A percentile compares a stretch with the other conserved stretches of the same genome.
phyloP scores from a whole-genome alignment of 1,139 yeast species.

The Chernovozyma aurita region DNA sequence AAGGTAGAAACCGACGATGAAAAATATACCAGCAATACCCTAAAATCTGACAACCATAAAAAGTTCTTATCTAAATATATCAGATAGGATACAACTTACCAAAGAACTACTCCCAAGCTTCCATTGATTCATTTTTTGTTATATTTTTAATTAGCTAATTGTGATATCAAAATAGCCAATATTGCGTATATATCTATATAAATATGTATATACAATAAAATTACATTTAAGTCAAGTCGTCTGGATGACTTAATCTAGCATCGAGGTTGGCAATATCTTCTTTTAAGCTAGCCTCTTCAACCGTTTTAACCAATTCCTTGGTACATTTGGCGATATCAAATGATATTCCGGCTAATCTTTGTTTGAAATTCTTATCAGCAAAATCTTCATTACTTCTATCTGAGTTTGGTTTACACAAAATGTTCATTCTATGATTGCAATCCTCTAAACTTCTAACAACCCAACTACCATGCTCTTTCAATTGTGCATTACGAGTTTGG shows the following conservation, averaged over 20 bases:
- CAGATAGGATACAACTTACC: conserved; percentile 23
- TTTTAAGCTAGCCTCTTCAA: conserved; percentile 87
- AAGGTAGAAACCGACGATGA: conserved; percentile 13
- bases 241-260: conserved; percentile 39
- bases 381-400: conserved; percentile 55
- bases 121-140: neutral
- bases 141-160: neutral
- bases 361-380: conserved; percentile 88
- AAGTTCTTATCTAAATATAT: conserved; percentile 67
- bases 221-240: conserved; percentile 32
- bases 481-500: conserved; percentile 75
- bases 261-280: conserved; percentile 62
- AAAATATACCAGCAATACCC: conserved; percentile 58
- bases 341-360: conserved; percentile 90
- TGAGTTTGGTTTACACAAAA: conserved; percentile 47
- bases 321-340: conserved; percentile 96
- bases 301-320: conserved; percentile 90
- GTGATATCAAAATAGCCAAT: no score
- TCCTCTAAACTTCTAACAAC: conserved; percentile 83
- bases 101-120: neutral
- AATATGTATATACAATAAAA: no score
- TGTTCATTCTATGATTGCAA: conserved; percentile 76
- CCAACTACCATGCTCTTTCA: conserved; percentile 89
- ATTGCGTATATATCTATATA: no score
- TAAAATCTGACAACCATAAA: conserved; percentile 66